These are phyloP conservation scores for Bryum argenteum DNA, from an alignment of 225 moss, liverwort and hornwort genomes.

Conservation along the genomic window DNA sequence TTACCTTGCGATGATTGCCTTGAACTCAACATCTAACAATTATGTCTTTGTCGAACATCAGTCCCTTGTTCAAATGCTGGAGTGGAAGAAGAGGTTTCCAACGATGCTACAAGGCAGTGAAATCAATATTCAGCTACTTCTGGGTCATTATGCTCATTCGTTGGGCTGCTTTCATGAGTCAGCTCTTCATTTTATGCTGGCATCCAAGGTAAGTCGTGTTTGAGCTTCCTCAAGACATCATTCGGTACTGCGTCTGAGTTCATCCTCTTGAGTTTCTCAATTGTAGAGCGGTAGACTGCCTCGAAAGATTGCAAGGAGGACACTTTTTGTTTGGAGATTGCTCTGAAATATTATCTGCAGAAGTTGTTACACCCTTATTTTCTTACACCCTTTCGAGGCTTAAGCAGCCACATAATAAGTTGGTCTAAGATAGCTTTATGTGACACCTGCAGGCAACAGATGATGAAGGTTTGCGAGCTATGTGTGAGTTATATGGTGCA, in stretches of 20 bases:
- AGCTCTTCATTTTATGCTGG: constrained; percentile 76
- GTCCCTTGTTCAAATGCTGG: constrained; percentile 79
- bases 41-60: constrained; percentile 32
- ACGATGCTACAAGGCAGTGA: constrained; percentile 77
- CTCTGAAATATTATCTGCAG: constrained; percentile 7
- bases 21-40: constrained; percentile 11
- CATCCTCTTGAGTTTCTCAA: constrained; percentile 12
- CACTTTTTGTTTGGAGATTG: constrained; percentile 12
- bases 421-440: constrained; percentile 12
- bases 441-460: constrained; percentile 63
- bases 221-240: constrained; percentile 25
- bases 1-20: constrained; percentile 19
- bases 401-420: constrained; percentile 1
- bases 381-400: constrained; percentile 3
- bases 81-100: constrained; percentile 76
- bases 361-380: not conserved
- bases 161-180: constrained; percentile 80
- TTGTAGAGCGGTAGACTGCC: constrained; percentile 7
- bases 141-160: constrained; percentile 93
- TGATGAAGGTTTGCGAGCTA: constrained; percentile 74
- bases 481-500: constrained; percentile 88
- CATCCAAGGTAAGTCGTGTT: constrained; percentile 60
- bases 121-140: constrained; percentile 80
- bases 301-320: constrained; percentile 7
- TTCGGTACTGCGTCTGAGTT: constrained; percentile 8